phyloP scores from a whole-genome alignment of 352 stramenopile genomes.

The Thalassiosira sp. region DNA sequence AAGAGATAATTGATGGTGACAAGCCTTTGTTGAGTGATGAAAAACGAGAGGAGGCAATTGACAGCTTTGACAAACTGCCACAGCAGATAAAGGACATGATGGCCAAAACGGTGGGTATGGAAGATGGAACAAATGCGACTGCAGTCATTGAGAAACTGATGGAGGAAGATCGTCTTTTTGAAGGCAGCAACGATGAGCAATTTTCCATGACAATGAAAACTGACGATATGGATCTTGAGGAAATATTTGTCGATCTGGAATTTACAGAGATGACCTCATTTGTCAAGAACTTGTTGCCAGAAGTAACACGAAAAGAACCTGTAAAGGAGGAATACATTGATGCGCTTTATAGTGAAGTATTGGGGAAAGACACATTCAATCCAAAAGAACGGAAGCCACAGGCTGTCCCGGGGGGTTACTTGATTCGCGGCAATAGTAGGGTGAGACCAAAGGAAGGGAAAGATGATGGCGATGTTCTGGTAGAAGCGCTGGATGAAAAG shows the following conservation, averaged over 20 bases:
- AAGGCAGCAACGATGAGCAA: constrained; percentile 32
- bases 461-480: constrained; percentile 49
- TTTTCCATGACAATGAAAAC: constrained; percentile 31
- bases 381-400: constrained; percentile 60
- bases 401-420: constrained; percentile 63
- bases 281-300: constrained; percentile 39
- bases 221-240: constrained; percentile 45
- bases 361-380: constrained; percentile 61
- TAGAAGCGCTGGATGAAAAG: constrained; percentile 56
- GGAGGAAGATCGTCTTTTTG: constrained; percentile 32
- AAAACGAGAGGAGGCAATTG: constrained; percentile 42
- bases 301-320: constrained; percentile 39
- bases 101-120: constrained; percentile 39
- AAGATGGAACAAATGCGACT: constrained; percentile 42
- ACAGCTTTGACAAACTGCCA: constrained; percentile 38
- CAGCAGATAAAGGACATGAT: constrained; percentile 52
- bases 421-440: constrained; percentile 64
- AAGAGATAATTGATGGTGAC: constrained; percentile 26
- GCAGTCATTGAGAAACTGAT: constrained; percentile 46
- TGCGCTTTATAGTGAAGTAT: constrained; percentile 39
- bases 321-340: constrained; percentile 44
- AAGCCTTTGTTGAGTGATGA: constrained; percentile 40
- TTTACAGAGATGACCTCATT: constrained; percentile 33
- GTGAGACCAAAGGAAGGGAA: constrained; percentile 31
- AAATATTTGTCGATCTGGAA: constrained; percentile 43